Conservation (phyloP, 371 early-diverging fungal genomes). For the Mucor racemosus region DNA sequence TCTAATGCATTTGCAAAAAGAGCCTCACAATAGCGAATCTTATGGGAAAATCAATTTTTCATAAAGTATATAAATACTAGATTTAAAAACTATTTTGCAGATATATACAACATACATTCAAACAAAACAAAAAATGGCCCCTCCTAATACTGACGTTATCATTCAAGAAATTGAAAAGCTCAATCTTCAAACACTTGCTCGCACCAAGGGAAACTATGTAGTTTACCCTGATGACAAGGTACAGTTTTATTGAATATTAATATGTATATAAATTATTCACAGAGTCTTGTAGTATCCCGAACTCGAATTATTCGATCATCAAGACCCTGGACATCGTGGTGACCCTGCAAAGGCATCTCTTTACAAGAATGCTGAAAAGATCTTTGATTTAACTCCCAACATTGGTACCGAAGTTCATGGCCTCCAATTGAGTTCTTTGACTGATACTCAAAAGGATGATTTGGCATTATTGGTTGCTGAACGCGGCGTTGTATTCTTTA, state of each 20-base stretch:
- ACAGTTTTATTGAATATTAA: background rate
- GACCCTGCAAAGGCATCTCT: conserved; percentile 68
- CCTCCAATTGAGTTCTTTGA: conserved; percentile 57
- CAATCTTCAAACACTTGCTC: conserved; percentile 42
- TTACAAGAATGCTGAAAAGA: conserved; percentile 58
- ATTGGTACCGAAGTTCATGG: conserved; percentile 76
- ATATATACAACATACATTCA: background rate
- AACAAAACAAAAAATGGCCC: conserved; percentile 18
- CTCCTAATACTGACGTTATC: conserved; percentile 32
- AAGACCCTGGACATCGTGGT: conserved; percentile 50
- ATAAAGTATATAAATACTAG: background rate
- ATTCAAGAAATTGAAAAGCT: conserved; percentile 43
- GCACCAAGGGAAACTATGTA: conserved; percentile 42
- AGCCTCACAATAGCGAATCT: background rate
- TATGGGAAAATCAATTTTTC: conserved; percentile 4
- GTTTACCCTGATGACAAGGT: conserved; percentile 47
- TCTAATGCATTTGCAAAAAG: background rate
- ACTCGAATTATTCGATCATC: conserved; percentile 38
- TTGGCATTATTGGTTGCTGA: conserved; percentile 65
- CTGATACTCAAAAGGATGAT: conserved; percentile 61
- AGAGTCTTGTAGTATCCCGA: conserved; percentile 34
- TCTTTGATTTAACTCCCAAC: conserved; percentile 63
- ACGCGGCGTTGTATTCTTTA: conserved; percentile 71
- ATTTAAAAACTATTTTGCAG: background rate
- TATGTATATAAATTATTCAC: background rate